phyloP scores from a whole-genome alignment of 345 rosid species.

The Hibiscus trionum region DNA sequence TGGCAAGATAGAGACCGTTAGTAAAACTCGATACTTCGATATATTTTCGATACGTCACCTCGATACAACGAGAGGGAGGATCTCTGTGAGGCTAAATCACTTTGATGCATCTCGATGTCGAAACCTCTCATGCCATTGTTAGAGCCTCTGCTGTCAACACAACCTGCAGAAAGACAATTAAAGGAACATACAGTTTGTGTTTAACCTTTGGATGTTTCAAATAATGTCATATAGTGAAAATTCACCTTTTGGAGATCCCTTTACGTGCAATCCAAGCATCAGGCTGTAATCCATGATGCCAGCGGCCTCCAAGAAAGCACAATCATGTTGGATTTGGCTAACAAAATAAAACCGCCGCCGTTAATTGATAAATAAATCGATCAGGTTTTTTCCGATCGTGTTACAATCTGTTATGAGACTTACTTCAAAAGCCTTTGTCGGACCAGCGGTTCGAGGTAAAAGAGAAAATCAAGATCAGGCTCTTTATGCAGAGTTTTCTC shows the following conservation, averaged over 20 bases:
- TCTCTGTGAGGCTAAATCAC: neutral
- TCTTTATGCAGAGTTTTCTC: slow-evolving; percentile 43
- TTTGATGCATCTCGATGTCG: slow-evolving; percentile 2
- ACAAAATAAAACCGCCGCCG: neutral
- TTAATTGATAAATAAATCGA: neutral
- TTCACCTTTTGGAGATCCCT: slow-evolving; percentile 33
- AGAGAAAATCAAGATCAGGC: slow-evolving; percentile 40
- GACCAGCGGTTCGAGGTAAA: slow-evolving; percentile 38
- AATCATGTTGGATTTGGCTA: slow-evolving; percentile 55
- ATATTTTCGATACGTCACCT: slow-evolving; percentile 3
- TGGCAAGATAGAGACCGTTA: neutral
- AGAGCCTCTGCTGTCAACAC: slow-evolving; percentile 17
- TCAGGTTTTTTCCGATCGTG: neutral
- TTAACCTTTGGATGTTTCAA: neutral
- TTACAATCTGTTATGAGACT: slow-evolving; percentile 15
- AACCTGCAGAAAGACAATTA: slow-evolving; percentile 17
- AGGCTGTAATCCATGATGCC: slow-evolving; percentile 56
- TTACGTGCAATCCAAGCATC: slow-evolving; percentile 38
- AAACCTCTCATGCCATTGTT: neutral
- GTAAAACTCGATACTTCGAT: neutral
- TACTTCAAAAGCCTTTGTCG: slow-evolving; percentile 34
- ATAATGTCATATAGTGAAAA: neutral
- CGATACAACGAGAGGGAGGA: neutral
- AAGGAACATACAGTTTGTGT: neutral
- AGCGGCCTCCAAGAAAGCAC: slow-evolving; percentile 47